phyloP scores from a whole-genome alignment of 1,284 basidiomycete genomes.

The Puccinia sorghi region DNA sequence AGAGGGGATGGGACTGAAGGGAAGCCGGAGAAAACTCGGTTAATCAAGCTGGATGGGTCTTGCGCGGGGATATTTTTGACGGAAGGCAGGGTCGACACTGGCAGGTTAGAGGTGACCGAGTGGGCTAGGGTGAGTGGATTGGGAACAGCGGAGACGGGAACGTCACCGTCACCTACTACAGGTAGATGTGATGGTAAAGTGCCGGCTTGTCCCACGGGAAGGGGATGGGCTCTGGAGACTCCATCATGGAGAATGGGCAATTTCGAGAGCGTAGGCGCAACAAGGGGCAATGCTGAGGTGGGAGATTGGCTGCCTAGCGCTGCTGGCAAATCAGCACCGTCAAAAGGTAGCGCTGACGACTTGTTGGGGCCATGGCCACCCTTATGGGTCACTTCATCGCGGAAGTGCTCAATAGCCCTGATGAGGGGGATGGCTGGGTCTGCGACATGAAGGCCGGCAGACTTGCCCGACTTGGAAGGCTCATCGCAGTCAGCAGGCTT shows the following conservation, averaged over 20 bases:
- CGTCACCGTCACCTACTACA: too few relatives aligned
- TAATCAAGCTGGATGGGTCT: background rate
- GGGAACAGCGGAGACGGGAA: too few relatives aligned
- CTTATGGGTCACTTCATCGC: constrained; percentile 3
- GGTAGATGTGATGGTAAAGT: too few relatives aligned
- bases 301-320: background rate
- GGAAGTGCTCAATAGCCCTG: constrained; percentile 4
- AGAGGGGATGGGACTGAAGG: background rate
- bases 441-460: background rate
- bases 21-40: background rate
- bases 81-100: background rate
- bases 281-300: background rate
- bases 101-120: background rate
- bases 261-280: too few relatives aligned
- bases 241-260: too few relatives aligned
- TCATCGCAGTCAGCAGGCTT: too few relatives aligned
- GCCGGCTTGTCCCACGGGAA: too few relatives aligned
- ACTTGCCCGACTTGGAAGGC: background rate
- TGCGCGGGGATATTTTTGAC: background rate
- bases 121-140: background rate
- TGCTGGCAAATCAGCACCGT: background rate
- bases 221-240: too few relatives aligned
- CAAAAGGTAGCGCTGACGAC: background rate
- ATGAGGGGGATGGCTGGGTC: background rate
- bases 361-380: background rate